Conservation (phyloP, 2,329 filamentous ascomycete genomes). For the Cordyceps fumosorosea region DNA sequence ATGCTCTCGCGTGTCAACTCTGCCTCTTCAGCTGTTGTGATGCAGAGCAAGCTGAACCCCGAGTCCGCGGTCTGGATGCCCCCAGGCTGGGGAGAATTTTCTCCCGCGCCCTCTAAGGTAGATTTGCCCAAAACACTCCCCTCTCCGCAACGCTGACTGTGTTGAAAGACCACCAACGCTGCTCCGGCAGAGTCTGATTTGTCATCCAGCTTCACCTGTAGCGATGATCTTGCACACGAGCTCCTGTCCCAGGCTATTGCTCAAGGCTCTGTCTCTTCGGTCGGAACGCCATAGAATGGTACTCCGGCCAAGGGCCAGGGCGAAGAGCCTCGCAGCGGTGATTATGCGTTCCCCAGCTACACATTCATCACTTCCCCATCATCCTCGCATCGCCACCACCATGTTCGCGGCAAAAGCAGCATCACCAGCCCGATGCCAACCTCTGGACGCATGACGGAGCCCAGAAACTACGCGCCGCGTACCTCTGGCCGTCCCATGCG, state of each 20-base stretch:
- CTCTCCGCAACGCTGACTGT: neutral
- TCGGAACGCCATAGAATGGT: conserved; percentile 16
- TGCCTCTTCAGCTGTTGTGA: neutral
- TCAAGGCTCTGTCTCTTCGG: conserved; percentile 6
- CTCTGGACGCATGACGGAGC: conserved; percentile 29
- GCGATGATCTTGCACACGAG: neutral
- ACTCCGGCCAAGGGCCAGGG: conserved; percentile 6
- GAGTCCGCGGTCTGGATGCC: conserved; percentile 11
- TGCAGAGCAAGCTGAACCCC: conserved; percentile 6
- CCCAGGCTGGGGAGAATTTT: neutral
- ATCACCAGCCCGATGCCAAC: conserved; percentile 7
- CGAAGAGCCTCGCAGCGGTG: neutral
- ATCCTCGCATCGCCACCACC: neutral
- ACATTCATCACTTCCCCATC: neutral
- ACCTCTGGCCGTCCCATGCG: conserved; percentile 21
- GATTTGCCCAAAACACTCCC: no score
- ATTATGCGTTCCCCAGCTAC: neutral
- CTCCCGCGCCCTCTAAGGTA: neutral
- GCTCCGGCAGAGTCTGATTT: neutral
- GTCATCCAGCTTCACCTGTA: neutral
- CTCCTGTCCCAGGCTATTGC: conserved; percentile 4
- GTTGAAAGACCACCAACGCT: neutral
- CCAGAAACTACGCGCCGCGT: conserved; percentile 35
- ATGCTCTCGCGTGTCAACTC: neutral
- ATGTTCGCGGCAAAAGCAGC: neutral